Percentiles rank a stretch among this genome's conserved stretches.
These are phyloP conservation scores for Globisporangium ultimum DNA, from an alignment of 352 stramenopile genomes.

Conservation along the genomic window DNA sequence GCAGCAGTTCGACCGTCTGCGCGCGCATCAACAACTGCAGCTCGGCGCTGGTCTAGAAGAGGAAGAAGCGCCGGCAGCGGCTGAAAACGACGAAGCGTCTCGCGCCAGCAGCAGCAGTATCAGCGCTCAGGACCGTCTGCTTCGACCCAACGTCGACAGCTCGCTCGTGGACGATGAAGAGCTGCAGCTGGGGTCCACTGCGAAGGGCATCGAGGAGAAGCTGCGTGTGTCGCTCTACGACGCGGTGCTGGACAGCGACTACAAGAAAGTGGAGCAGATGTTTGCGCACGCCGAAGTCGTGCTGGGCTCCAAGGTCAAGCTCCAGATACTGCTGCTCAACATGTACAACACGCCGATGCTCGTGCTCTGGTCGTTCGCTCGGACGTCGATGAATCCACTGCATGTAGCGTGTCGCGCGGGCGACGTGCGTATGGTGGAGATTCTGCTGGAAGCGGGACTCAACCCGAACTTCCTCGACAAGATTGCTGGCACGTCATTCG, in stretches of 20 bases:
- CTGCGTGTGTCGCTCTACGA: constrained; percentile 48
- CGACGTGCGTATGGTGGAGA: constrained; percentile 50
- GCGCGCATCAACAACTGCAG: constrained; percentile 60
- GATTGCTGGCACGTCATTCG: constrained; percentile 56
- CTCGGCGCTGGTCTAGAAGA: constrained; percentile 56
- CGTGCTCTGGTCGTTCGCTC: constrained; percentile 63
- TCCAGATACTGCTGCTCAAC: constrained; percentile 54
- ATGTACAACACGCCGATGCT: constrained; percentile 75
- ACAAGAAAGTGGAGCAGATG: constrained; percentile 33
- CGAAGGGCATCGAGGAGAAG: constrained; percentile 40
- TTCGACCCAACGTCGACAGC: constrained; percentile 36
- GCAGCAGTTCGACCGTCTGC: constrained; percentile 56
- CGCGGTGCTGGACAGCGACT: constrained; percentile 41
- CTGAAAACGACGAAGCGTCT: constrained; percentile 2
- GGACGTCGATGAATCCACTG: constrained; percentile 64
- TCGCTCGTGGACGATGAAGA: constrained; percentile 42
- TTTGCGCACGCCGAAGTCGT: constrained; percentile 47
- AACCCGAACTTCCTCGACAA: constrained; percentile 81
- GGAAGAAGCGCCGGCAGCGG: constrained; percentile 28
- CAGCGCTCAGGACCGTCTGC: constrained; percentile 12
- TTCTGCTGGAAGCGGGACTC: constrained; percentile 57
- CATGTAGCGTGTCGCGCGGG: constrained; percentile 63
- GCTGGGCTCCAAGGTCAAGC: constrained; percentile 58
- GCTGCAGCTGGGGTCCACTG: constrained; percentile 28
- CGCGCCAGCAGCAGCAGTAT: constrained; percentile 1